Conservation (phyloP, 768 basidiomycete species). For the Macrolepiota dolichaula region DNA sequence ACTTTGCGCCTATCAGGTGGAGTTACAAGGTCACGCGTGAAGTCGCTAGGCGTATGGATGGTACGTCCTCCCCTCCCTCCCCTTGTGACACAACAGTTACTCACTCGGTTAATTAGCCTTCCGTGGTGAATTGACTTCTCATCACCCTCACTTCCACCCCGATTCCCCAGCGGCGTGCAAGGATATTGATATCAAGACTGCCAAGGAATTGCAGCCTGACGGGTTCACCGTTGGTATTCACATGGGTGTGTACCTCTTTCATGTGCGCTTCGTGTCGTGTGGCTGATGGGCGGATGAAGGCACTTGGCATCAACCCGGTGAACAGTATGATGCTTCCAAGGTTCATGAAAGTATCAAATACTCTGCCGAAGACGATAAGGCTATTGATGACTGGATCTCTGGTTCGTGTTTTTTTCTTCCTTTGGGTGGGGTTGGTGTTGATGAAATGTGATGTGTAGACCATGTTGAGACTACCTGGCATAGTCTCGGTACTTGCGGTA, state of each 20-base stretch:
- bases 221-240: constrained; percentile 67
- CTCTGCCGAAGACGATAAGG: constrained; percentile 63
- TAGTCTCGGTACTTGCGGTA: too few species aligned
- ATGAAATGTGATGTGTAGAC: constrained; percentile 43
- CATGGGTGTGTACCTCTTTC: constrained; percentile 47
- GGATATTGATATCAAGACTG: constrained; percentile 69
- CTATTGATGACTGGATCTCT: constrained; percentile 69
- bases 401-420: constrained; percentile 22
- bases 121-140: constrained; percentile 70
- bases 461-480: too few species aligned
- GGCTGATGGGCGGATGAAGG: constrained; percentile 50
- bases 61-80: constrained; percentile 26
- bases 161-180: constrained; percentile 53
- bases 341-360: constrained; percentile 67
- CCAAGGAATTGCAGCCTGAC: constrained; percentile 57
- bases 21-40: constrained; percentile 77
- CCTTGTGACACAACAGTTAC: background rate
- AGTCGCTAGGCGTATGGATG: constrained; percentile 68
- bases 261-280: background rate
- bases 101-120: constrained; percentile 41
- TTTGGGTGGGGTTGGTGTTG: background rate
- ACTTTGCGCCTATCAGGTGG: constrained; percentile 74
- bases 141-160: constrained; percentile 75
- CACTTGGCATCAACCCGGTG: constrained; percentile 36
- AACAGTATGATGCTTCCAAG: constrained; percentile 49